phyloP scores from a whole-genome alignment of 2,329 filamentous ascomycete species.

The Cryphonectria parasitica region DNA sequence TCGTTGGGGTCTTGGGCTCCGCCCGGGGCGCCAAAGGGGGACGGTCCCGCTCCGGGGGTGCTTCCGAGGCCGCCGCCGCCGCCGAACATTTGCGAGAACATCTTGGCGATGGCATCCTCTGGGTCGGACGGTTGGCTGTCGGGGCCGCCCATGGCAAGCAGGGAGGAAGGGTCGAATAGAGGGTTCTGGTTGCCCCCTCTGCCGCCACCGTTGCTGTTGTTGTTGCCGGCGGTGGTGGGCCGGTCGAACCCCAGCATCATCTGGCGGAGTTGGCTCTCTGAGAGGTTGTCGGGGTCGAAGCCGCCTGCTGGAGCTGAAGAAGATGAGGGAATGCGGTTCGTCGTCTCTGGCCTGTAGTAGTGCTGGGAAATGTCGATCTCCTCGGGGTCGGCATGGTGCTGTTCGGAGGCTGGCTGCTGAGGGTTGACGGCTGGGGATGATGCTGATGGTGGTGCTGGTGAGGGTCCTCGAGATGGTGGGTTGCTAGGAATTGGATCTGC shows the following conservation, averaged over 20 bases:
- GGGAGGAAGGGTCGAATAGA: constrained; percentile 38
- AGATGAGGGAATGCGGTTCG: constrained; percentile 42
- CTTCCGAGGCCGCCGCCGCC: constrained; percentile 31
- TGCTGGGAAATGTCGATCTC: constrained; percentile 81
- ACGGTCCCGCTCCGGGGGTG: constrained; percentile 35
- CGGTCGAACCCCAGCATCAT: constrained; percentile 65
- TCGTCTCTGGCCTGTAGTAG: constrained; percentile 62
- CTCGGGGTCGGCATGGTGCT: constrained; percentile 65
- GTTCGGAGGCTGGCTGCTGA: constrained; percentile 39
- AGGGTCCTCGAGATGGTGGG: constrained; percentile 36
- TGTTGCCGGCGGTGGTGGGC: constrained; percentile 36
- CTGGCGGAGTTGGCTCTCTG: constrained; percentile 66
- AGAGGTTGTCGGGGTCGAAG: constrained; percentile 43
- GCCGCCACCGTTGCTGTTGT: constrained; percentile 22
- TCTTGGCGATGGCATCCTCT: constrained; percentile 72
- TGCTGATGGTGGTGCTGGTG: constrained; percentile 40
- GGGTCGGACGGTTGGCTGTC: constrained; percentile 32
- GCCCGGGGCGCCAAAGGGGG: constrained; percentile 34
- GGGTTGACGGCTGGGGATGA: constrained; percentile 36
- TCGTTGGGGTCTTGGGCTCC: constrained; percentile 35
- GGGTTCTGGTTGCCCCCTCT: constrained; percentile 30
- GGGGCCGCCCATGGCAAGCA: constrained; percentile 37
- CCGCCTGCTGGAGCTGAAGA: constrained; percentile 25
- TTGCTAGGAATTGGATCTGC: constrained; percentile 24
- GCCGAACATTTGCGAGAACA: constrained; percentile 74